phyloP scores from a whole-genome alignment of 2,329 filamentous ascomycete species.

The Sporothrix mexicana region DNA sequence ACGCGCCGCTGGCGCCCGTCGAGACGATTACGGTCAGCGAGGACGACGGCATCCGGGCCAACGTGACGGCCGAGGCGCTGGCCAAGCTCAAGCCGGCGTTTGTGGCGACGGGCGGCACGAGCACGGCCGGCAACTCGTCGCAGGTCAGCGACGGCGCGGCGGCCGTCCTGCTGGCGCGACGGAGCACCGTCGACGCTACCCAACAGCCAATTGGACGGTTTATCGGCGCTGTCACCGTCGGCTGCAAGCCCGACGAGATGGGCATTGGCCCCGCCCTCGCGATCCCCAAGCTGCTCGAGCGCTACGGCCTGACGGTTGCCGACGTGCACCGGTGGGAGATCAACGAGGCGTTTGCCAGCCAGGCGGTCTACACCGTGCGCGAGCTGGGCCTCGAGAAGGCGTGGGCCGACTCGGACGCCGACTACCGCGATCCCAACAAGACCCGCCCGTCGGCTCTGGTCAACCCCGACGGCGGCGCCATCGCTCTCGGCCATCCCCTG shows the following conservation, averaged over 20 bases:
- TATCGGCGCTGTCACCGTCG: slow-evolving; percentile 74
- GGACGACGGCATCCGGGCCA: slow-evolving; percentile 82
- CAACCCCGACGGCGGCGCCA: slow-evolving; percentile 91
- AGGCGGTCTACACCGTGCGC: slow-evolving; percentile 72
- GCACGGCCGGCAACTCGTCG: slow-evolving; percentile 81
- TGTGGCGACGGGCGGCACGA: slow-evolving; percentile 67
- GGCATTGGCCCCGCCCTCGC: slow-evolving; percentile 86
- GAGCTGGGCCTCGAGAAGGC: slow-evolving; percentile 68
- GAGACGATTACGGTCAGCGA: slow-evolving; percentile 70
- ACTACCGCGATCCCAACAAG: background rate
- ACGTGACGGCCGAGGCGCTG: slow-evolving; percentile 71
- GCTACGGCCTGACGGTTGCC: slow-evolving; percentile 66
- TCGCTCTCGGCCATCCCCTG: slow-evolving; percentile 90
- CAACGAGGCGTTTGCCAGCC: slow-evolving; percentile 79
- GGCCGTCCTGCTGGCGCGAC: slow-evolving; percentile 80
- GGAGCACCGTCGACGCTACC: slow-evolving; percentile 76
- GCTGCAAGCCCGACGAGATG: slow-evolving; percentile 91
- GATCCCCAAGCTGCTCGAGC: slow-evolving; percentile 78
- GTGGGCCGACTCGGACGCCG: slow-evolving; percentile 54
- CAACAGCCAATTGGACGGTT: slow-evolving; percentile 87
- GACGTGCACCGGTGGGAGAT: slow-evolving; percentile 91
- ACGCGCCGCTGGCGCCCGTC: slow-evolving; percentile 48
- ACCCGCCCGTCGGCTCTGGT: slow-evolving; percentile 61
- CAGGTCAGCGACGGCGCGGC: slow-evolving; percentile 91
- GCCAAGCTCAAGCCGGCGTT: slow-evolving; percentile 86